Percentiles rank a stretch among this genome's conserved stretches.
These are phyloP conservation scores for Echites panduratus DNA, from an alignment of 257 asterid genomes.

Conservation along the genomic window DNA sequence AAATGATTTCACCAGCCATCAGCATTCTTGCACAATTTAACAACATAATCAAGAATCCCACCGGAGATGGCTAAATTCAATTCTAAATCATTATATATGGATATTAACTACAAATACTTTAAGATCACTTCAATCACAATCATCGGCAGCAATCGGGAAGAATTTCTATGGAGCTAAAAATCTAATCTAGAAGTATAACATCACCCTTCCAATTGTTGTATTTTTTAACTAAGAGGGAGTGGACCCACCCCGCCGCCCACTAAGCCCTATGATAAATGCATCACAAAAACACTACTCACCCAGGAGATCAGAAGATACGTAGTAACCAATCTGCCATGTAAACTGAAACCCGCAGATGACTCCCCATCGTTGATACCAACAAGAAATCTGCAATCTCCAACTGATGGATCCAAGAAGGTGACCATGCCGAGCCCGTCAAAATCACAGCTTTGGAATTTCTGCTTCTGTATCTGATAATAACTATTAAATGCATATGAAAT, in stretches of 20 bases:
- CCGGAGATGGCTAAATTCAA: background rate
- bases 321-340: background rate
- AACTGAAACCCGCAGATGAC: background rate
- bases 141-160: conserved; percentile 14
- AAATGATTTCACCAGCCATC: no score
- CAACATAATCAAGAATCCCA: background rate
- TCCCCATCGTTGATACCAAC: conserved; percentile 53
- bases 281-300: conserved; percentile 25
- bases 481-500: conserved; percentile 88
- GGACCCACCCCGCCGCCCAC: conserved; percentile 29
- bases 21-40: no score
- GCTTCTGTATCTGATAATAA: conserved; percentile 73
- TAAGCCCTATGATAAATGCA: conserved; percentile 25
- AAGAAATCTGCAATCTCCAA: conserved; percentile 77
- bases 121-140: background rate
- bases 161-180: conserved; percentile 15
- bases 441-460: conserved; percentile 71
- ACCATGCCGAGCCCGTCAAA: conserved; percentile 94
- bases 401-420: conserved; percentile 84
- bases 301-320: conserved; percentile 28
- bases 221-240: conserved; percentile 25
- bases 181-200: conserved; percentile 31
- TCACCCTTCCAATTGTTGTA: conserved; percentile 11
- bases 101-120: background rate
- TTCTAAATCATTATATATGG: background rate